Base-by-base conservation (phyloP, 2,329 filamentous ascomycete genomes). In the Niveomyces coronatus region DNA sequence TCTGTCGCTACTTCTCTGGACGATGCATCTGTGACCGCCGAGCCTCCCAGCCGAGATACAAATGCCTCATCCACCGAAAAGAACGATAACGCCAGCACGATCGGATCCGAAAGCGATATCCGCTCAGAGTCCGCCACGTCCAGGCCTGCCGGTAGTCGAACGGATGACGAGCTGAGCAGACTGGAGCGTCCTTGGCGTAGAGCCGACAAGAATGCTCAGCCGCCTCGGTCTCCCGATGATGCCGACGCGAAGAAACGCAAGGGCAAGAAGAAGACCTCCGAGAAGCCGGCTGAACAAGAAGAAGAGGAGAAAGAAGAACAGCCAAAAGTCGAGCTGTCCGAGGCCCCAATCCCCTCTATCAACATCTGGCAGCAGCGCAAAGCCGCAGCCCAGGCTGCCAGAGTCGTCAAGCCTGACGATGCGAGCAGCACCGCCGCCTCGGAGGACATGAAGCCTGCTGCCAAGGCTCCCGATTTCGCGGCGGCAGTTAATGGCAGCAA, bases 301-400 rank as follows among this genome's bases (percentile, higher is more conserved):
- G n/a, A n/a, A n/a, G n/a, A n/a, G n/a, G n/a, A n/a, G n/a, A n/a
- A n/a, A 47, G 74, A 79, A 49, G 74, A 74, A 47, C 70, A 73
- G 43, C 64, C 73, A 49, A 76, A 79, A 50, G 63, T 76, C 31
- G 73, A 81, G 50, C 67, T 94, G 29, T 80, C 82, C 32, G 85
- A 91, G 44, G 89, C 89, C 14, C 82, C 86, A 20, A 70, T 84
- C 30, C 91, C 91, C 1, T 60, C 76, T 2, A 82, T 95, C 41
- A 98, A 98, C 57, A 67, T 88, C 45, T 98, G 91, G 89, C 74
- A 79, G 45, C 77, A 88, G 60, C 76, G 88, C 40, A 80, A 73
- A 49, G 80, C 86, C 51, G 36, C 36, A 9, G 78, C 77, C 20
- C n/a, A n/a, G n/a, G 47, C 44, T n/a, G 19, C 44, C 15, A 50